Conservation (phyloP, 2,329 filamentous ascomycete genomes). For the Botryotinia convoluta region DNA sequence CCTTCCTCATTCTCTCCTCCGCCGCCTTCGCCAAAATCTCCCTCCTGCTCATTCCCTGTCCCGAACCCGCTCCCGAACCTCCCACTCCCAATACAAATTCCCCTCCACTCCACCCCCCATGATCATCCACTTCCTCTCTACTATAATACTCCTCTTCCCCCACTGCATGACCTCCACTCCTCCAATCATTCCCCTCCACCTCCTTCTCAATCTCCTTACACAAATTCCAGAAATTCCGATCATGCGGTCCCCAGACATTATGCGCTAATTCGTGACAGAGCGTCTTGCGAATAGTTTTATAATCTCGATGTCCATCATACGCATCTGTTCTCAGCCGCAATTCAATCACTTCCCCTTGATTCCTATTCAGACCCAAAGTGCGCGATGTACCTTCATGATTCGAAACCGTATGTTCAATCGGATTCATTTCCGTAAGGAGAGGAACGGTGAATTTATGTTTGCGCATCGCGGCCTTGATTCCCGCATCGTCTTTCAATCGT, state of each 20-base stretch:
- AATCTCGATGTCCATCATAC: conserved; percentile 90
- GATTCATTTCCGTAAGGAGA: conserved; percentile 93
- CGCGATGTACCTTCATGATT: conserved; percentile 71
- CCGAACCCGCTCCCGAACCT: conserved; percentile 37
- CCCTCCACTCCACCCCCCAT: conserved; percentile 75
- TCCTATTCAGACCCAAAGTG: conserved; percentile 83
- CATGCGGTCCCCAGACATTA: conserved; percentile 82
- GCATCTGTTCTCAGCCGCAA: conserved; percentile 87
- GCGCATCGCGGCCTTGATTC: conserved; percentile 79
- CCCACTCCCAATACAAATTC: conserved; percentile 68
- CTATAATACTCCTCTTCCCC: conserved; percentile 55
- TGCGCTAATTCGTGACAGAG: conserved; percentile 94
- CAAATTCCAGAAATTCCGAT: conserved; percentile 84
- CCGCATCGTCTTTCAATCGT: conserved; percentile 76
- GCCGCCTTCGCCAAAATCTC: conserved; percentile 74
- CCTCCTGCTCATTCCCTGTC: conserved; percentile 58
- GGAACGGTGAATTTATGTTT: conserved; percentile 82
- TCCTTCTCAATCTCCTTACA: conserved; percentile 85
- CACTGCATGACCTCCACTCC: conserved; percentile 62
- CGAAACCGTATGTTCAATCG: conserved; percentile 68
- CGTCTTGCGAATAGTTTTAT: conserved; percentile 85
- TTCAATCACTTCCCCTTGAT: conserved; percentile 86
- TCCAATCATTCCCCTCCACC: conserved; percentile 79
- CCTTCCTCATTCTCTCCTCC: conserved; percentile 51
- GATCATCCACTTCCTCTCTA: conserved; percentile 57